A percentile compares a stretch with the other conserved stretches of the same genome.
These are phyloP conservation scores for Albophoma yamanashiensis DNA, from an alignment of 2,329 filamentous ascomycete species.

Conservation along the genomic window DNA sequence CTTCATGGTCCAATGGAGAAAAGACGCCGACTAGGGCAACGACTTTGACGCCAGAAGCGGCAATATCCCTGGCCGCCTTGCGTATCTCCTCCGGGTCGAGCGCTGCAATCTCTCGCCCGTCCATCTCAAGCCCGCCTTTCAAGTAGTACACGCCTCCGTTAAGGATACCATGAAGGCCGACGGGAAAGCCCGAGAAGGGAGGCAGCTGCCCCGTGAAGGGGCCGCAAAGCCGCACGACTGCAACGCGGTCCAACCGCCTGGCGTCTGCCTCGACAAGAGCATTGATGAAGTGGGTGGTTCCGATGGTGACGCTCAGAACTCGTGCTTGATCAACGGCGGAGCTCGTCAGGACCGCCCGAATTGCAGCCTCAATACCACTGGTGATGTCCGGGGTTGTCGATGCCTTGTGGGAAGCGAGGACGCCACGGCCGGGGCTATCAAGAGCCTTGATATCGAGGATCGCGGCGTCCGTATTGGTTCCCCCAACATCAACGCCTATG, in stretches of 20 bases:
- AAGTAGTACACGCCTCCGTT: conserved; percentile 29
- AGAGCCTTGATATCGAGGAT: conserved; percentile 29
- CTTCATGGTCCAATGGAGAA: conserved; percentile 31
- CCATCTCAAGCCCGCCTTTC: conserved; percentile 36
- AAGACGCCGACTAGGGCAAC: conserved; percentile 35
- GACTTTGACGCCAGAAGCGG: conserved; percentile 21
- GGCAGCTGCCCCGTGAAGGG: conserved; percentile 32
- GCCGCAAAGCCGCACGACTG: conserved; percentile 33
- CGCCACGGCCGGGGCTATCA: conserved; percentile 23
- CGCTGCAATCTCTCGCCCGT: conserved; percentile 31
- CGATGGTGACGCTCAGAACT: conserved; percentile 37
- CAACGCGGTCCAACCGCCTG: conserved; percentile 29
- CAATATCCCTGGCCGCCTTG: conserved; percentile 19
- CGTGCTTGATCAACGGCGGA: conserved; percentile 24
- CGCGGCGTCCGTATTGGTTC: conserved; percentile 32
- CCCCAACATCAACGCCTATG: conserved; percentile 31
- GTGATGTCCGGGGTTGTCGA: conserved; percentile 39
- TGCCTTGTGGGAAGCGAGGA: conserved; percentile 36
- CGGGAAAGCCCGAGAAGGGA: conserved; percentile 35
- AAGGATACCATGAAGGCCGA: conserved; percentile 26
- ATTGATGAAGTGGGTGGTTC: conserved; percentile 40
- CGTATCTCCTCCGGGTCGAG: conserved; percentile 27
- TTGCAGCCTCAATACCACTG: conserved; percentile 34
- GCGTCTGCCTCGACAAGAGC: conserved; percentile 35
- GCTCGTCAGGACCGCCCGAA: conserved; percentile 27